Evolutionary conservation across 306 rosid genomes (phyloP).

Genomic region (Quillaja saponaria): DNA sequence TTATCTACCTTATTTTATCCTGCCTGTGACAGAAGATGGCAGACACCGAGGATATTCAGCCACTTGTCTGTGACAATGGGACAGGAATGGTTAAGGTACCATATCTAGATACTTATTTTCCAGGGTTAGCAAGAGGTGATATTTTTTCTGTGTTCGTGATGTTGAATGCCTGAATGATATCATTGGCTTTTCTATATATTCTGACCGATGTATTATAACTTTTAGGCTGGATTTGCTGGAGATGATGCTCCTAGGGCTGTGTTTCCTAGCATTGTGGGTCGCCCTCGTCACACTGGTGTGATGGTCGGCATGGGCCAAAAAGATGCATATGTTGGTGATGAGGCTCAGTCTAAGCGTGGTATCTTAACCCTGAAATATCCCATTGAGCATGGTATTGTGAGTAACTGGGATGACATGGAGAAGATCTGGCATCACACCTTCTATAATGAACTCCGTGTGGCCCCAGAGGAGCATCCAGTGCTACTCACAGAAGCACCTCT

Average conservation of each 20-base stretch:
- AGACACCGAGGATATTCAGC: conserved; percentile 86
- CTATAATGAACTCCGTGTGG: conserved; percentile 86
- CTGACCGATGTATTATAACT: conserved; percentile 11
- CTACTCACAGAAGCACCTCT: conserved; percentile 92
- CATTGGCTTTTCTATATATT: not conserved
- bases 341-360: conserved; percentile 90
- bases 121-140: not conserved
- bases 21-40: conserved; percentile 61
- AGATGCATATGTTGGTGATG: conserved; percentile 92
- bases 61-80: conserved; percentile 90
- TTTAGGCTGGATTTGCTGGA: conserved; percentile 94
- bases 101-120: conserved; percentile 1
- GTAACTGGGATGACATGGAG: conserved; percentile 97
- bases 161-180: not conserved
- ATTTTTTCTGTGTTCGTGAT: not conserved
- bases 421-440: conserved; percentile 92
- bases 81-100: conserved; percentile 92
- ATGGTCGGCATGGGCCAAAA: conserved; percentile 97
- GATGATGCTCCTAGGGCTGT: conserved; percentile 97
- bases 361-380: conserved; percentile 82
- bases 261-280: conserved; percentile 88
- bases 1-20: conserved; percentile 7
- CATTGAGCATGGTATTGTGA: conserved; percentile 90
- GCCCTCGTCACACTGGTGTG: conserved; percentile 92
- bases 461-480: conserved; percentile 90